Base-by-base conservation (phyloP, 2,329 filamentous ascomycete species). In the Fusarium beomiforme region DNA sequence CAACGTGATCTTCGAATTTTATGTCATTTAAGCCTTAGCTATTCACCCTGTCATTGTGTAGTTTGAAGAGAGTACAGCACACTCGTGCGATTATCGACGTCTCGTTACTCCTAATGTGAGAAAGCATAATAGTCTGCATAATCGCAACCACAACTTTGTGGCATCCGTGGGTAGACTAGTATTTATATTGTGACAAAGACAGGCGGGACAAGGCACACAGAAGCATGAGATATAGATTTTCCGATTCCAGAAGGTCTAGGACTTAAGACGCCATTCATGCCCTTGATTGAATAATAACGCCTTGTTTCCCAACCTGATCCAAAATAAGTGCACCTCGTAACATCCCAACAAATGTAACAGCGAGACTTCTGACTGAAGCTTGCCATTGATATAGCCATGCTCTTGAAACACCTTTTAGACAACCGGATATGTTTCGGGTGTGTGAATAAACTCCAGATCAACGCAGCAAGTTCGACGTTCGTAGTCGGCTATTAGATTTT, bases 71-170 rank as follows among this genome's bases (percentile, higher is more conserved):
- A 24, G 31, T 24, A 24, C 16, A 37, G 21, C 54, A 34, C 56
- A 59, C 43, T 63, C 31, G 59, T 31, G 58, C n/a, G n/a, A 44
- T 4, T 19, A 57, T 31, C 8, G 36, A 50, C 33, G 10, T 50
- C 17, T 33, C 17, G 29, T 59, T 50, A 26, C 23, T 60, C 19
- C 24, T 13, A 24, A 6, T 17, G 34, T n/a, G 23, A 24, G 21
- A 19, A 24, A 21, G 16, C 23, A 24, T 5, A 24, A 17, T 8
- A 36, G 9, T 8, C 31, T 41, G 14, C 19, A 19, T 21, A 24
- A 24, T 33, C 16, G n/a, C 21, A 50, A 43, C 50, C 64, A 44
- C 69, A 59, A 72, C 69, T 71, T 72, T 66, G 64, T 55, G 41
- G 31, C 21, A 10, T 29, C 17, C 19, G 23, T 31, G 8, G 37